These are phyloP conservation scores for Cochlearia excelsa DNA, from an alignment of 345 rosid genomes.

Conservation along the genomic window DNA sequence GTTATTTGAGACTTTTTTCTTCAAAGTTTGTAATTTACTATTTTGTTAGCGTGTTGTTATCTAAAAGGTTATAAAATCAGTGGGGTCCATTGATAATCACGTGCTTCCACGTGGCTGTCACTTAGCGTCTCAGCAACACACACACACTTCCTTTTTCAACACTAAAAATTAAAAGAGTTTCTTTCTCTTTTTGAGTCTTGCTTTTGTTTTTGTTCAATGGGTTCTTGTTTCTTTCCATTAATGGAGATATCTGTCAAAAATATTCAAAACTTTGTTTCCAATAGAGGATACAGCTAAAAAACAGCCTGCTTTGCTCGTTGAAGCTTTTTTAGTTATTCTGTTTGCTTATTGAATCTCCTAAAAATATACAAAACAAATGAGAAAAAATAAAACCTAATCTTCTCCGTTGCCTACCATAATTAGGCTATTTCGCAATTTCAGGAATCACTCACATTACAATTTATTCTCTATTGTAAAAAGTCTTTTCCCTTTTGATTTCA, in stretches of 20 bases:
- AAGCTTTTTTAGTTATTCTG: constrained; percentile 13
- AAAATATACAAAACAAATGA: constrained; percentile 15
- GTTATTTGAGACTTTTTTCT: no score
- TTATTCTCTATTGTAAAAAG: no score
- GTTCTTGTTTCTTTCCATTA: not conserved
- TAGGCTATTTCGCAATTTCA: constrained; percentile 35
- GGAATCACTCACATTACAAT: constrained; percentile 27
- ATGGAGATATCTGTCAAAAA: constrained; percentile 7
- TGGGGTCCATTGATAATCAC: not conserved
- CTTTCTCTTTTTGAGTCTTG: not conserved
- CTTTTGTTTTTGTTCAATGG: not conserved
- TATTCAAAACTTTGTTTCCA: not conserved
- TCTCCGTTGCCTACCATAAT: not conserved
- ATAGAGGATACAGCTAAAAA: constrained; percentile 18
- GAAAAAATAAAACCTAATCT: constrained; percentile 3
- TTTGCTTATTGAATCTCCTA: constrained; percentile 13
- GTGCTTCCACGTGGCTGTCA: constrained; percentile 15
- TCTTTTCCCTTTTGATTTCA: constrained; percentile 18
- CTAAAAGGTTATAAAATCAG: no score
- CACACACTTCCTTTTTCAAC: no score
- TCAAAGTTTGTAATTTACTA: no score
- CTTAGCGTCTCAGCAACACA: not conserved
- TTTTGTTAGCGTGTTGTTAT: no score
- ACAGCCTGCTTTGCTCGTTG: constrained; percentile 9
- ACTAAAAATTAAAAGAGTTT: not conserved